These are phyloP conservation scores for Lecanicillium sp. DNA, from an alignment of 2,329 filamentous ascomycete genomes.

Conservation along the genomic window DNA sequence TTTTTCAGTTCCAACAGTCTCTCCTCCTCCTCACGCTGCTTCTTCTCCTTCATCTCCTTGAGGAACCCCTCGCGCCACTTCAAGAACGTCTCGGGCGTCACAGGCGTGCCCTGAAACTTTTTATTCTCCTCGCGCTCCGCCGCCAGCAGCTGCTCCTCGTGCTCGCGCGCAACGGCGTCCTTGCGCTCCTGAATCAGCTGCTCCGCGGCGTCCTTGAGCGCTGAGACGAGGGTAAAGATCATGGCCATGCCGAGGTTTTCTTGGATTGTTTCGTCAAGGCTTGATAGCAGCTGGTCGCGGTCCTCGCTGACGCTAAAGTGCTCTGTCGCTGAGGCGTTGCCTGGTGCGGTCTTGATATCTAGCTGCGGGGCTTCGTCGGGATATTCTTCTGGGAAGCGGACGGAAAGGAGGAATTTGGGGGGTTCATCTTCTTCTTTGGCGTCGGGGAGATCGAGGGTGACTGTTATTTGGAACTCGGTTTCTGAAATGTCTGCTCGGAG, in stretches of 20 bases:
- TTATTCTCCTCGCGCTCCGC: slow-evolving; percentile 88
- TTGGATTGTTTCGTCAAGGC: slow-evolving; percentile 66
- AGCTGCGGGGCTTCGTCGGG: slow-evolving; percentile 80
- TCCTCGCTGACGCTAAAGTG: slow-evolving; percentile 76
- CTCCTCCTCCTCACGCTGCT: slow-evolving; percentile 62
- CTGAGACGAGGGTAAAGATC: slow-evolving; percentile 84
- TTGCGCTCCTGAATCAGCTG: slow-evolving; percentile 68
- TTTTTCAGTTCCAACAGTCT: slow-evolving; percentile 76
- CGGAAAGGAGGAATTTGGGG: slow-evolving; percentile 70
- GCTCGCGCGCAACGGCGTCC: slow-evolving; percentile 49
- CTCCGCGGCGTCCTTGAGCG: slow-evolving; percentile 87
- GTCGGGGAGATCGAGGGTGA: slow-evolving; percentile 70
- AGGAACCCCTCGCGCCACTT: slow-evolving; percentile 74
- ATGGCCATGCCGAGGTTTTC: slow-evolving; percentile 97
- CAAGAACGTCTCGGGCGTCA: slow-evolving; percentile 79
- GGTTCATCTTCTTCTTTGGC: slow-evolving; percentile 37
- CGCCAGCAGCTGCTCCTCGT: slow-evolving; percentile 45
- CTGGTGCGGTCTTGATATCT: slow-evolving; percentile 64
- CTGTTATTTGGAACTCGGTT: slow-evolving; percentile 76
- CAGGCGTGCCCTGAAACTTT: slow-evolving; percentile 87
- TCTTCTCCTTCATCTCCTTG: slow-evolving; percentile 71
- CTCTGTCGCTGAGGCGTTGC: slow-evolving; percentile 56
- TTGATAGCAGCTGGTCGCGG: slow-evolving; percentile 62
- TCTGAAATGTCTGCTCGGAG: slow-evolving; percentile 71
- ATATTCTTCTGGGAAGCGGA: slow-evolving; percentile 84